phyloP scores from a whole-genome alignment of 2,329 filamentous ascomycete genomes.

The Zopfia rhizophila region DNA sequence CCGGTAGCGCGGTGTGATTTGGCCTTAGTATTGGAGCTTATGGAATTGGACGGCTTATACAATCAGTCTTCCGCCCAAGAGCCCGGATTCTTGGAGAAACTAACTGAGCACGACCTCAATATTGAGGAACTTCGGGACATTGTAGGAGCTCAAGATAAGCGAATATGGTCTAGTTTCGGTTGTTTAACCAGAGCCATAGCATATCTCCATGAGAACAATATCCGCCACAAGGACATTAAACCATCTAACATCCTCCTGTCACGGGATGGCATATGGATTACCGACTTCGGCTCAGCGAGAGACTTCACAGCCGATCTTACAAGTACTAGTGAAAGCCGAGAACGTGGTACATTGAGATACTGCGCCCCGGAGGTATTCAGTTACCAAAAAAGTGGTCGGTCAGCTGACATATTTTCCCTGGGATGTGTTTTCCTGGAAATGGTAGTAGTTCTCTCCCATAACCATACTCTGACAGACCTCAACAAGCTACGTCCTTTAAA shows the following conservation, averaged over 20 bases:
- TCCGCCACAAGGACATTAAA: conserved; percentile 21
- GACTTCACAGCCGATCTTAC: conserved; percentile 7
- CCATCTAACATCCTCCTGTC: conserved; percentile 19
- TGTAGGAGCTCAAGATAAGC: too few relatives aligned
- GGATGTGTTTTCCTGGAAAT: conserved; percentile 19
- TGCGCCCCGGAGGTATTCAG: conserved; percentile 13
- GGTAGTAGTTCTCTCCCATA: background rate
- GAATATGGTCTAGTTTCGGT: too few relatives aligned
- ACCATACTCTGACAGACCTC: too few relatives aligned
- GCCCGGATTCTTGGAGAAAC: background rate
- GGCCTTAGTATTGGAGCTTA: conserved; percentile 1
- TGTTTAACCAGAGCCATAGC: conserved; percentile 9
- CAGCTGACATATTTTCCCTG: conserved; percentile 17
- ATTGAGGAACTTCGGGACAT: conserved; percentile 1
- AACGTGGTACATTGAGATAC: conserved; percentile 10
- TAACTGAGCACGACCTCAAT: background rate
- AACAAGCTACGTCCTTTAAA: too few relatives aligned
- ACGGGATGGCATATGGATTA: conserved; percentile 4
- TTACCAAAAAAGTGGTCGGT: conserved; percentile 6
- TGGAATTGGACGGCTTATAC: conserved; percentile 3
- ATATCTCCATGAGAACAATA: conserved; percentile 14
- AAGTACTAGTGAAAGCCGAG: conserved; percentile 2
- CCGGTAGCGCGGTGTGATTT: conserved; percentile 10
- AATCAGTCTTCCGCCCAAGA: background rate
- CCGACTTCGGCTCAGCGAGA: conserved; percentile 10